Percentiles rank a stretch among this genome's conserved stretches.
Evolutionary conservation across 371 early-diverging fungal genomes (phyloP).

Genomic region (Actinomortierella wolfii): DNA sequence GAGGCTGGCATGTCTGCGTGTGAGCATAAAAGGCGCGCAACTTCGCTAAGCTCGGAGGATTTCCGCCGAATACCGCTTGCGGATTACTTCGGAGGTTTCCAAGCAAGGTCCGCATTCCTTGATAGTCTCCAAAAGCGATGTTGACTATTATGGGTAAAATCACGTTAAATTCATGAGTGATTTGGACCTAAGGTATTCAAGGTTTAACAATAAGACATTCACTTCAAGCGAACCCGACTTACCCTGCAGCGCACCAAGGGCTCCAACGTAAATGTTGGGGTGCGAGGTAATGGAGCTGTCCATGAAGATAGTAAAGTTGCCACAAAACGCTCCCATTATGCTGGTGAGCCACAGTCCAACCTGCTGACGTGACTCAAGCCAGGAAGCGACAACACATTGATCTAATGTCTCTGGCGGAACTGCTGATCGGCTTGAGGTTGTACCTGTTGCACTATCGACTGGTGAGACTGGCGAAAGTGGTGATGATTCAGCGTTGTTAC

Average conservation of each 20-base stretch:
- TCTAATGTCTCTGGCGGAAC: slow-evolving; percentile 15
- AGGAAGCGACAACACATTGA: slow-evolving; percentile 55
- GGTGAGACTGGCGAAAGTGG: slow-evolving; percentile 11
- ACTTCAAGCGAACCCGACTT: too few relatives aligned
- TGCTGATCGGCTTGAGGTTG: too few relatives aligned
- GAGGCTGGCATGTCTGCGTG: slow-evolving; percentile 60
- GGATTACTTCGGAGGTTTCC: slow-evolving; percentile 52
- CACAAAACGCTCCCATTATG: slow-evolving; percentile 71
- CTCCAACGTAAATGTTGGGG: too few relatives aligned
- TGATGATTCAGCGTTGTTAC: too few relatives aligned
- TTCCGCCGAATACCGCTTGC: slow-evolving; percentile 56
- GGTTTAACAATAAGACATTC: too few relatives aligned
- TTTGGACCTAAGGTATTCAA: too few relatives aligned
- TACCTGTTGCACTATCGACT: neutral
- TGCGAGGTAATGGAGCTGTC: slow-evolving; percentile 61
- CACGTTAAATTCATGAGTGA: too few relatives aligned
- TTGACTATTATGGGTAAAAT: slow-evolving; percentile 52
- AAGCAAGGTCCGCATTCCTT: slow-evolving; percentile 52
- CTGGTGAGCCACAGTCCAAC: slow-evolving; percentile 73
- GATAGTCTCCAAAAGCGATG: slow-evolving; percentile 73
- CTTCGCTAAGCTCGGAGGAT: slow-evolving; percentile 64
- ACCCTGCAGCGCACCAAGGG: too few relatives aligned
- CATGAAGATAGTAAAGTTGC: slow-evolving; percentile 68
- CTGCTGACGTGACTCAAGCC: slow-evolving; percentile 83
- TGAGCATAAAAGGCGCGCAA: slow-evolving; percentile 74